A percentile compares a stretch with the other conserved stretches of the same genome.
Evolutionary conservation across 2,329 filamentous ascomycete species (phyloP).

Genomic region (Fusarium incarnatum): DNA sequence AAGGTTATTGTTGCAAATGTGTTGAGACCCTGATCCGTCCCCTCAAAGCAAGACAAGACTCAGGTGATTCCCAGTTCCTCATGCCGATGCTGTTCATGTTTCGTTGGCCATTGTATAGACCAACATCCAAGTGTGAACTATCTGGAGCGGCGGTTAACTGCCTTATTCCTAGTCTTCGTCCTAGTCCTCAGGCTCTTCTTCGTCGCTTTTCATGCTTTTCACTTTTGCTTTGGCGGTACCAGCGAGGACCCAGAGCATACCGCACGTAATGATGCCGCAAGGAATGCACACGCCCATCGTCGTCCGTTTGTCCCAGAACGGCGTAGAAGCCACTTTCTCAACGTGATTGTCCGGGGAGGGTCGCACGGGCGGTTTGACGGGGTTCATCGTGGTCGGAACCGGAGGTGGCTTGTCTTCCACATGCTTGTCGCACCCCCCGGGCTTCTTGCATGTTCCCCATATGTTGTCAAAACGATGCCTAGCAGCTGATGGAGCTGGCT

Average conservation of each 20-base stretch:
- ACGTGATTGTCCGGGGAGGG: too few species aligned
- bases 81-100: not conserved
- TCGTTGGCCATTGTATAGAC: not conserved
- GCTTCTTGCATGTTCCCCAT: not conserved
- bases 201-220: too few species aligned
- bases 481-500: not conserved
- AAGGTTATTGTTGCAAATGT: not conserved
- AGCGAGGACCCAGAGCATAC: too few species aligned
- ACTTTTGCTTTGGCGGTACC: too few species aligned
- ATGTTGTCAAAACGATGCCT: not conserved
- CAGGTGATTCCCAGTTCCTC: not conserved
- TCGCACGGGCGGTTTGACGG: too few species aligned
- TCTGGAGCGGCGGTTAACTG: not conserved
- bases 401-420: not conserved
- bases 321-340: too few species aligned
- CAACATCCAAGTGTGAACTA: not conserved
- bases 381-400: not conserved
- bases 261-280: too few species aligned
- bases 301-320: too few species aligned
- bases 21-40: not conserved
- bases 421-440: not conserved
- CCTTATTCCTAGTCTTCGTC: not conserved
- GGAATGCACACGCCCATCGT: too few species aligned
- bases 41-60: not conserved
- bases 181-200: not conserved